Evolutionary conservation across 2,329 filamentous ascomycete species (phyloP), one percentile per base, ranked within the genome.

Genomic region (Colletotrichum lentis): DNA sequence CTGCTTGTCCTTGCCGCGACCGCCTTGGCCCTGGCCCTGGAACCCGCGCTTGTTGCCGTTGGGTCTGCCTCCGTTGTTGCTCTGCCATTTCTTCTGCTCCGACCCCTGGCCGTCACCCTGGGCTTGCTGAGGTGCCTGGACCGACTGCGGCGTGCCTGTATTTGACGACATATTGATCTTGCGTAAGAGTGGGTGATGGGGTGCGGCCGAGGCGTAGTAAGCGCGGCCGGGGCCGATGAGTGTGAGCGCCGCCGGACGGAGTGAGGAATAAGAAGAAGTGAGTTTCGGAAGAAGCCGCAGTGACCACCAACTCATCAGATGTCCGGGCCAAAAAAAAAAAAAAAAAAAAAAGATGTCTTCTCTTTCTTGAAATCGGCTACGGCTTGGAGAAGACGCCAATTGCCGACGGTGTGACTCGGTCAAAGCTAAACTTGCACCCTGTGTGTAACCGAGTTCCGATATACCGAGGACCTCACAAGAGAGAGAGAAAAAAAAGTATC

Each of bases 1-100:
- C 60, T 80, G 76, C 71, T 81, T 79, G 73, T 59, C 64, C 58
- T 73, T 72, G n/a, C 72, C 70, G 39, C 63, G 59, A 1, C 64
- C 66, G 5, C 62, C 62, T 11, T 69, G 62, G 7, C 55, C 62
- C 11, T 69, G 62, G 7, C 55, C 62, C 71, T 69, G 69, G 54
- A 69, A 67, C 20, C 62, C 67, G n/a, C 71, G 55, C 55, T 72
- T 65, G 37, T 72, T 65, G 31, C 67, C 71, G 22, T 65, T 71
- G 43, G 55, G 56, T 22, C 58, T 69, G 44, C 44, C 55, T 5
- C 54, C 47, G 31, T 58, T 57, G 43, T 58, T 57, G 43, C 39
- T 69, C 27, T 69, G 66, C 66, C 56, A 59, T 55, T 60, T 56
- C 47, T 52, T 60, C 35, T 31, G 46, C 20, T 31, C 57, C 31